phyloP scores from a whole-genome alignment of 768 basidiomycete species.

The Omphalotus guepiniiformis region DNA sequence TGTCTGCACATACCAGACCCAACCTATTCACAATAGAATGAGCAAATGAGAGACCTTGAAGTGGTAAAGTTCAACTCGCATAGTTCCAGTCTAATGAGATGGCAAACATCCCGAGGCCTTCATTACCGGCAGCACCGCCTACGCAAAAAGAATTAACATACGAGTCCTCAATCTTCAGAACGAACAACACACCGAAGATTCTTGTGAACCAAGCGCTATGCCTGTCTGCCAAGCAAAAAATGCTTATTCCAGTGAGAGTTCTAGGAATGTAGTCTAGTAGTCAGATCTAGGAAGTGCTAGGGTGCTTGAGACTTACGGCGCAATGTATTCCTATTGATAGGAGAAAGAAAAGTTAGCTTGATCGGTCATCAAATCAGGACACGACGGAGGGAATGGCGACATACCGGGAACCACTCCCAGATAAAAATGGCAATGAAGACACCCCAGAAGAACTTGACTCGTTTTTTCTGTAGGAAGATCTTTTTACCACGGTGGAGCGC shows the following conservation, averaged over 20 bases:
- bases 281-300: not conserved
- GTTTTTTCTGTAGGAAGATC: conserved; percentile 32
- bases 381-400: conserved; percentile 5
- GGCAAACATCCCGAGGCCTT: conserved; percentile 51
- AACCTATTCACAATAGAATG: too few relatives aligned
- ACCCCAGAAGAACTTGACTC: conserved; percentile 48
- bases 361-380: not conserved
- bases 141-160: not conserved
- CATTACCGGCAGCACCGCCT: conserved; percentile 46
- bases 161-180: not conserved
- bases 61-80: too few relatives aligned
- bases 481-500: conserved; percentile 38
- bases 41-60: too few relatives aligned
- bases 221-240: conserved; percentile 39
- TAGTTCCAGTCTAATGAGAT: conserved; percentile 54
- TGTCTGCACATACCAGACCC: not conserved
- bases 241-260: conserved; percentile 42
- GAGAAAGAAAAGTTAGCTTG: too few relatives aligned
- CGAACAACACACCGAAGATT: conserved; percentile 35
- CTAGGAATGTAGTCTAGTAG: not conserved
- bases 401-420: conserved; percentile 39
- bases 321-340: conserved; percentile 13
- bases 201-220: conserved; percentile 36
- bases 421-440: conserved; percentile 36
- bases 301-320: conserved; percentile 19